Base-by-base conservation (phyloP, 2,329 filamentous ascomycete species). In the Microdochium paspali region DNA sequence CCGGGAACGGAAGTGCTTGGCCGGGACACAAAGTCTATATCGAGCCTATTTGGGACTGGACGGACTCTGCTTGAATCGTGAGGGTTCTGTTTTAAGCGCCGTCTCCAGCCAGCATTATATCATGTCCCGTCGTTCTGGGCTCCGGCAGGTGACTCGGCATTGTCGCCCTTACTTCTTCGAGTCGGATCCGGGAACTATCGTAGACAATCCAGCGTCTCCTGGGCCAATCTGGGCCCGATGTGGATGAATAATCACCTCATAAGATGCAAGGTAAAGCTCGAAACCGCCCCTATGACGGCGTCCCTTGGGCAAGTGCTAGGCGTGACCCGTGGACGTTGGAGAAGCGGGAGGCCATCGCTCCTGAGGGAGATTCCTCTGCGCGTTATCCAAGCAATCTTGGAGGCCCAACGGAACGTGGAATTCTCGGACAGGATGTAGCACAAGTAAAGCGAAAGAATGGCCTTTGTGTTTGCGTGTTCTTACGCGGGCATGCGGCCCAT, bases 181-280 rank as follows among this genome's bases (percentile, higher is more conserved):
- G 32, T 7, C 20, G 32, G 32, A n/a, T 40, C 9, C 49, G 24
- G 50, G 44, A 56, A 47, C 51, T 24, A 23, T 42, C 52, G 51
- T 35, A 25, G 25, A n/a, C 21, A 40, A 15, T 47, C 24, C 31
- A 24, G 44, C 20, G 10, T 18, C 35, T 30, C 46, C 18, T 18
- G 9, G 9, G 26, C 26, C 26, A 7, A 13, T 28, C 26, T 28
- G 26, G 26, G 26, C 7, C 13, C 7, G 26, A 28, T 7, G 7
- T 28, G 13, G 26, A 28, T 28, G 7, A 7, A 28, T 7, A 28
- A 7, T 28, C n/a, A n/a, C n/a, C n/a, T n/a, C n/a, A n/a, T n/a
- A n/a, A n/a, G n/a, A n/a, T n/a, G n/a, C n/a, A n/a, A n/a, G n/a
- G n/a, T n/a, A n/a, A n/a, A n/a, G n/a, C n/a, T n/a, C n/a, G n/a